Conservation (phyloP, 768 basidiomycete genomes). For the Phylloporus rhodoxanthus region DNA sequence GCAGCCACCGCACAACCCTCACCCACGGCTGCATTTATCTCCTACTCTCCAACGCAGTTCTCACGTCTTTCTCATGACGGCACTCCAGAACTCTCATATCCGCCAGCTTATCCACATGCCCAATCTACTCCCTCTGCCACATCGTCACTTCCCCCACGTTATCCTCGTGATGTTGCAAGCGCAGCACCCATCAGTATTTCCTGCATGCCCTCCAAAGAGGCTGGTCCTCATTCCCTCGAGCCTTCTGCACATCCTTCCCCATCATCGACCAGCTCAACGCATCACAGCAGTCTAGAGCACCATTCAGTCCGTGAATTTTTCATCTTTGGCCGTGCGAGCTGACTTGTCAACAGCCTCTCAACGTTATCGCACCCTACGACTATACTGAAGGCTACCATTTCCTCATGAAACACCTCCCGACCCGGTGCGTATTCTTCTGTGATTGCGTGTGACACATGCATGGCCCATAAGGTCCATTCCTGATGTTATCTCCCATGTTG, state of each 20-base stretch:
- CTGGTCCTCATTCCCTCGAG: slow-evolving; percentile 23
- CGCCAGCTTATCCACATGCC: slow-evolving; percentile 16
- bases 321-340: slow-evolving; percentile 33
- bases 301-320: slow-evolving; percentile 21
- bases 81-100: slow-evolving; percentile 37
- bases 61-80: slow-evolving; percentile 29
- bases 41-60: slow-evolving; percentile 29
- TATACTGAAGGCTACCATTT: slow-evolving; percentile 97
- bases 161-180: slow-evolving; percentile 43
- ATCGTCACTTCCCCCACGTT: slow-evolving; percentile 36
- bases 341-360: slow-evolving; percentile 56
- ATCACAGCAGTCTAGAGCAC: slow-evolving; percentile 33
- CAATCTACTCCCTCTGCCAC: slow-evolving; percentile 16
- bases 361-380: slow-evolving; percentile 73
- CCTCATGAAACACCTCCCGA: slow-evolving; percentile 88
- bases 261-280: slow-evolving; percentile 39
- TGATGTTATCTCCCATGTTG: slow-evolving; percentile 33
- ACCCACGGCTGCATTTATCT: slow-evolving; percentile 26
- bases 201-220: slow-evolving; percentile 23
- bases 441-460: slow-evolving; percentile 32
- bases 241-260: slow-evolving; percentile 35
- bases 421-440: slow-evolving; percentile 54
- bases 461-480: slow-evolving; percentile 36
- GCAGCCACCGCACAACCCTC: slow-evolving; percentile 23
- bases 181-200: slow-evolving; percentile 35